phyloP scores from a whole-genome alignment of 1,139 yeast species.

The Suhomyces bokatorum region DNA sequence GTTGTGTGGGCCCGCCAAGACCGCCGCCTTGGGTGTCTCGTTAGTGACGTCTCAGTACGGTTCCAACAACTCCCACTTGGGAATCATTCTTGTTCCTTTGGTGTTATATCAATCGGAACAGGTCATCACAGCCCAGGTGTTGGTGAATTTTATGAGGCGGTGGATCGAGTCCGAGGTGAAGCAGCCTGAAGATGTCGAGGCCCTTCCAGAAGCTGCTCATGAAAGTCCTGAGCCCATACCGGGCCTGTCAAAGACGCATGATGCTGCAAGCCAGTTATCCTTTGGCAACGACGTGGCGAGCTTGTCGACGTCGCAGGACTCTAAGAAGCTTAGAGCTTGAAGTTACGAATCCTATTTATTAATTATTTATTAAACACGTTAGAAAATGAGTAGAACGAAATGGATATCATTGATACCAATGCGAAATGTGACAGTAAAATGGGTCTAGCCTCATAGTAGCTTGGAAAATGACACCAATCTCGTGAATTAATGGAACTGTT shows the following conservation, averaged over 20 bases:
- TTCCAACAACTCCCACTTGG: constrained; percentile 56
- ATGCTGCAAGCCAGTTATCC: not conserved
- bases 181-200: constrained; percentile 9
- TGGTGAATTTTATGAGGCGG: constrained; percentile 61
- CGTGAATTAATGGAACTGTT: too few species aligned
- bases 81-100: constrained; percentile 73
- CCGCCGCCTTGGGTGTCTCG: constrained; percentile 89
- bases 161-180: constrained; percentile 57
- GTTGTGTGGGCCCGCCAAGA: constrained; percentile 91
- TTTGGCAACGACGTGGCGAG: not conserved
- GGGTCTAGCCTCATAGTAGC: too few species aligned
- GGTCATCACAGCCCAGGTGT: constrained; percentile 71
- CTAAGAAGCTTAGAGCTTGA: constrained; percentile 1
- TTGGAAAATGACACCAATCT: too few species aligned
- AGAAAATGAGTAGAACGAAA: not conserved
- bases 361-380: not conserved
- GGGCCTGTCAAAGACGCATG: not conserved
- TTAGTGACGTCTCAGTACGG: constrained; percentile 81
- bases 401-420: too few species aligned
- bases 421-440: too few species aligned
- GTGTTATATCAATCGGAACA: constrained; percentile 87
- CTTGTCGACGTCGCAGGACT: constrained; percentile 1
- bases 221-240: not conserved
- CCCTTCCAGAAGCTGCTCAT: not conserved
- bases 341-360: not conserved